Evolutionary conservation across 2,329 filamentous ascomycete genomes (phyloP), one percentile per base, ranked within the genome.

Genomic region (Hypoxylon sp.): DNA sequence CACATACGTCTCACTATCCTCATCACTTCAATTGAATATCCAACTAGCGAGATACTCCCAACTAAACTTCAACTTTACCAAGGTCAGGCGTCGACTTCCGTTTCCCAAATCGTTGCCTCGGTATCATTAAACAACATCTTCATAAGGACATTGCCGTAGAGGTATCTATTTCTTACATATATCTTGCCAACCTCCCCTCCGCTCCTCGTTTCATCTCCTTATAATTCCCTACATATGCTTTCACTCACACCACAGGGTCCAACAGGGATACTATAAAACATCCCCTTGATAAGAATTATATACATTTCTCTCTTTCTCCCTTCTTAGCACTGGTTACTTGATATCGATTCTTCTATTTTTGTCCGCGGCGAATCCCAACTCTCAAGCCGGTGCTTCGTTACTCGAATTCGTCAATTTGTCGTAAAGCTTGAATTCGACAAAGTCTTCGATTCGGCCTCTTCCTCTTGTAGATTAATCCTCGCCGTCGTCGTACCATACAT

Each of bases 31-130:
- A 6, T 7, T 6, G 9, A 7, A 30, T 30, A 7, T 7, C 9
- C 52, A 28, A 19, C 21, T 9, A 14, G 36, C 11, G 14, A 56
- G 11, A n/a, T 30, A 25, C 23, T 60, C 32, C 49, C 36, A 55
- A 32, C 51, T 48, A 30, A 41, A 41, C 21, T 34, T 34, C 49
- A 23, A 46, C 50, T 4, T 53, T 19, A 51, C 48, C 30, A 53
- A 59, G 65, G n/a, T n/a, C n/a, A n/a, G n/a, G 63, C 14, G 56
- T 56, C 56, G 45, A 43, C 65, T 70, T 70, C 68, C 64, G 46
- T 21, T 38, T 46, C 25, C 13, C 38, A 38, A 61, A 45, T 28
- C 25, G 17, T 7, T 34, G 19, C 34, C 38, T 28, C 32, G 23
- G 46, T 38, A 53, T 50, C 23, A 17, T 45, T 43, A 58, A 69